Percentiles rank a stretch among this genome's conserved stretches.
Evolutionary conservation across 495 filamentous ascomycete genomes (phyloP).

Genomic region (Penicillium alfredii): DNA sequence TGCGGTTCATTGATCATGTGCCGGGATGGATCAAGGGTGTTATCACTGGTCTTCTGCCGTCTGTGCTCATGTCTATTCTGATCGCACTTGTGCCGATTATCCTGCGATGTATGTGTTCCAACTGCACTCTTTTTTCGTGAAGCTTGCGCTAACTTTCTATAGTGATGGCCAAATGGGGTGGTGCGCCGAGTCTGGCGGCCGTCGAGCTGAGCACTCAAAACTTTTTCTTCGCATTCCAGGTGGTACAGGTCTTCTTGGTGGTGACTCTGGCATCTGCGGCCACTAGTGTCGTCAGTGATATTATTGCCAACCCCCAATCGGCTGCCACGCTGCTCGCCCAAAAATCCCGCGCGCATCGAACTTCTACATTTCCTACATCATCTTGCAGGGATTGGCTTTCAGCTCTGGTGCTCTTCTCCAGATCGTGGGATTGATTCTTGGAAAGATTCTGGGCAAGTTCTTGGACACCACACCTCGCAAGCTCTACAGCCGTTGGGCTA

Average conservation of each 20-base stretch:
- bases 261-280: constrained; percentile 72
- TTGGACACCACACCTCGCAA: constrained; percentile 69
- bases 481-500: constrained; percentile 63
- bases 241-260: constrained; percentile 91
- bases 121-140: constrained; percentile 1
- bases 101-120: constrained; percentile 55
- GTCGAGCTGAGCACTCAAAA: constrained; percentile 88
- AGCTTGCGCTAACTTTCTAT: constrained; percentile 9
- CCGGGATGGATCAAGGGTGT: constrained; percentile 69
- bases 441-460: constrained; percentile 70
- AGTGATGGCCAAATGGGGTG: constrained; percentile 71
- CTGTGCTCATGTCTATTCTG: constrained; percentile 71
- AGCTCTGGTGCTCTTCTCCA: constrained; percentile 70
- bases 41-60: constrained; percentile 78
- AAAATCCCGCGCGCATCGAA: constrained; percentile 79
- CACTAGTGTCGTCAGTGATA: constrained; percentile 46
- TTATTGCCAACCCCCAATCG: constrained; percentile 55
- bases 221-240: constrained; percentile 90
- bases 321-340: constrained; percentile 64
- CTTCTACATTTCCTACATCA: constrained; percentile 93
- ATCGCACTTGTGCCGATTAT: constrained; percentile 88
- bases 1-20: constrained; percentile 68
- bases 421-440: constrained; percentile 69
- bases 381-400: constrained; percentile 86
- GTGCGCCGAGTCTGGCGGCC: constrained; percentile 67